Percentiles rank a stretch among this genome's conserved stretches.
Evolutionary conservation across 768 basidiomycete species (phyloP).

Genomic region (Pleurotus tuoliensis): DNA sequence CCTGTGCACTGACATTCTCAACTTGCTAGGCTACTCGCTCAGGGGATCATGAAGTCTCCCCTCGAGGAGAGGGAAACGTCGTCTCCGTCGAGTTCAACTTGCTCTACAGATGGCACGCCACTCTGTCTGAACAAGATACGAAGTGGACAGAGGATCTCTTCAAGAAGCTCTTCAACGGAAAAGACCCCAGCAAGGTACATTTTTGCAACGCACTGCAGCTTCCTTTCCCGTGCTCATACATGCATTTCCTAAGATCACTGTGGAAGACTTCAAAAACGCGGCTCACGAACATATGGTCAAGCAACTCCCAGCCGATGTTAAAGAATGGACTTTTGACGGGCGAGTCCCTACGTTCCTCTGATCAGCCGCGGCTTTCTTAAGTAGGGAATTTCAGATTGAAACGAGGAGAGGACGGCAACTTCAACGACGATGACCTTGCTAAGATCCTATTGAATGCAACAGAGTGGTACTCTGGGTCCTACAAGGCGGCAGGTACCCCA

Average conservation of each 20-base stretch:
- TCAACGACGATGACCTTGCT: conserved; percentile 62
- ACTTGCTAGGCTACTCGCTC: conserved; percentile 44
- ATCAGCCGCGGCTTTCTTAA: background rate
- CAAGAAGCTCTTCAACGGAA: conserved; percentile 33
- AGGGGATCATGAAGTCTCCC: conserved; percentile 44
- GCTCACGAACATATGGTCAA: conserved; percentile 23
- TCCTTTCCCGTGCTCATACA: too few species aligned
- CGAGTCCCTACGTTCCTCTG: conserved; percentile 19
- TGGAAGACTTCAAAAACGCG: conserved; percentile 33
- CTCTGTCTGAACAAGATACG: conserved; percentile 50
- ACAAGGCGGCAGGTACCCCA: conserved; percentile 67
- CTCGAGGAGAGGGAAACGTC: conserved; percentile 71
- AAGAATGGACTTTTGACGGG: conserved; percentile 55
- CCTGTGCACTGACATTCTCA: background rate
- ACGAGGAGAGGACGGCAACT: conserved; percentile 50
- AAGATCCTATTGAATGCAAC: conserved; percentile 60
- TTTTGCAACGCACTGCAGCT: too few species aligned
- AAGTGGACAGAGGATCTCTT: conserved; percentile 53
- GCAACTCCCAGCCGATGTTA: conserved; percentile 28
- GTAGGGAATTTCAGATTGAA: conserved; percentile 32
- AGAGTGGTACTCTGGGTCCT: conserved; percentile 54
- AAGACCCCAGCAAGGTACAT: conserved; percentile 35
- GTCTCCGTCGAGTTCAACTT: conserved; percentile 76
- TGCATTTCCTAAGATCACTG: conserved; percentile 23
- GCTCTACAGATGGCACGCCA: conserved; percentile 64